Base-by-base conservation (phyloP, 768 basidiomycete species). In the Boletus vinaceobasis region DNA sequence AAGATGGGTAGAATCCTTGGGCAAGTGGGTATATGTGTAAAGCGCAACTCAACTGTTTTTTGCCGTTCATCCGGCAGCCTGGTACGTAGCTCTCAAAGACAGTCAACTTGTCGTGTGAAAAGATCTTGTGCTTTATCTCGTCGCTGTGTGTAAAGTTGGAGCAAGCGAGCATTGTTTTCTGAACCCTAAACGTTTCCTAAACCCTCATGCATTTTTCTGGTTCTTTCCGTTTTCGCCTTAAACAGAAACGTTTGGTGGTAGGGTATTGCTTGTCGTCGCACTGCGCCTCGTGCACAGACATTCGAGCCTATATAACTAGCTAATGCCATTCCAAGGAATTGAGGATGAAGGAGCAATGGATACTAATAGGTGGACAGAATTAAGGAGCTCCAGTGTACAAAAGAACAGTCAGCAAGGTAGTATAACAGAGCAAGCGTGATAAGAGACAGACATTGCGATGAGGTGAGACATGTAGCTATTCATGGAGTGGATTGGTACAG, bases 1-100 rank as follows among this genome's bases (percentile, higher is more conserved):
- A 1, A 54, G 44, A 14, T 79, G 77, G 78, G 65, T 68, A 13
- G 70, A 71, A 42, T 53, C 58, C 9, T 45, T 71, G 43, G 76
- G 78, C 19, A 58, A 64, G 21, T 77, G 76, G 76, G 58, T 70
- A 29, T 78, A 76, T 23, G 71, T 71, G n/a, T 77, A 59, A 64
- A 64, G 27, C 17, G 27, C 36, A 17, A 19, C 17, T 33, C 38
- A 1, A 45, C 31, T 23, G 35, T 11, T 38, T 43, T 43, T 11
- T 8, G 40, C 35, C 26, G 36, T 51, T 49, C 47, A 19, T 53
- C 36, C 32, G 44, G 45, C n/a, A n/a, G n/a, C n/a, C 46, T 19
- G 19, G 38, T 43, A 29, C 31, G 48, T 50, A 32, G 4, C 19
- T 35, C 33, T 58, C 39, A 29, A 13, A n/a, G 10, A 42, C 36